phyloP scores from a whole-genome alignment of 1,139 yeast genomes.

The Candida gigantensis region DNA sequence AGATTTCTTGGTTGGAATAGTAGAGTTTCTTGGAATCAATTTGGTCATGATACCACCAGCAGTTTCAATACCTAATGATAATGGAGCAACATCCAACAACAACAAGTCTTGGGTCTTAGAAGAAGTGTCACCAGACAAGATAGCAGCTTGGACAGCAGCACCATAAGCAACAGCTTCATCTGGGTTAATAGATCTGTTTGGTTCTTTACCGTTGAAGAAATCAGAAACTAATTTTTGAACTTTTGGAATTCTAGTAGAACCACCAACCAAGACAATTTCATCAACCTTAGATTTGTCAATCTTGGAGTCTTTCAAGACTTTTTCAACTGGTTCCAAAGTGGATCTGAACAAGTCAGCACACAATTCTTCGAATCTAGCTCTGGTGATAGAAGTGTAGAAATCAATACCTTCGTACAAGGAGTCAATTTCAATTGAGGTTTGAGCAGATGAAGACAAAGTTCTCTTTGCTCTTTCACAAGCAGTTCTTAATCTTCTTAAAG shows the following conservation, averaged over 20 bases:
- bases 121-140: constrained; percentile 61
- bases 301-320: constrained; percentile 94
- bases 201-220: constrained; percentile 97
- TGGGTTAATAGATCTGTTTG: constrained; percentile 94
- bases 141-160: constrained; percentile 99
- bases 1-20: constrained; percentile 95
- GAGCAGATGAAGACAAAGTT: constrained; percentile 94
- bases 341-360: constrained; percentile 95
- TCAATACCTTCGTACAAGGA: constrained; percentile 95
- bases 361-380: constrained; percentile 99
- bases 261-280: constrained; percentile 98
- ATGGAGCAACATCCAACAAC: constrained; percentile 88
- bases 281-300: constrained; percentile 84
- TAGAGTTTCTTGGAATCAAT: constrained; percentile 93
- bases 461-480: constrained; percentile 99
- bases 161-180: constrained; percentile 99
- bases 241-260: constrained; percentile 99
- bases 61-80: constrained; percentile 94
- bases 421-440: constrained; percentile 95
- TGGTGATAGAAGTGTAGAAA: constrained; percentile 92
- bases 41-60: constrained; percentile 98
- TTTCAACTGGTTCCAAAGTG: constrained; percentile 95
- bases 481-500: constrained; percentile 96
- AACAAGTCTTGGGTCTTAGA: constrained; percentile 78
- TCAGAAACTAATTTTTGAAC: constrained; percentile 95